These are phyloP conservation scores for Pyrus communis DNA, from an alignment of 306 rosid genomes.

Conservation along the genomic window DNA sequence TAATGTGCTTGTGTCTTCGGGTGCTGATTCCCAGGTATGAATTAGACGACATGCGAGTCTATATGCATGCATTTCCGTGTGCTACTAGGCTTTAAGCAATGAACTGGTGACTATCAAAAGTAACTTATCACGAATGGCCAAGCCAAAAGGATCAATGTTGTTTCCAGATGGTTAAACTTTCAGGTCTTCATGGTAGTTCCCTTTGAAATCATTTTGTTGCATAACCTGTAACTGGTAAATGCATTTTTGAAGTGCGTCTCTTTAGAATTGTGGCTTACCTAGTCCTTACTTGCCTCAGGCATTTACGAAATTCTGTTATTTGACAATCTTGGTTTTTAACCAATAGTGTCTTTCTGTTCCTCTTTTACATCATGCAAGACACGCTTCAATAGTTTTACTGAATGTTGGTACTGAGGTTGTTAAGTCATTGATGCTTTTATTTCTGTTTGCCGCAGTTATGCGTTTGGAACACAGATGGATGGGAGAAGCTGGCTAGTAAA, in stretches of 20 bases:
- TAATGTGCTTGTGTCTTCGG: constrained; percentile 96
- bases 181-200: neutral
- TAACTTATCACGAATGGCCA: neutral
- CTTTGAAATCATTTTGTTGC: neutral
- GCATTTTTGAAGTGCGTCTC: neutral
- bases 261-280: neutral
- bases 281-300: neutral
- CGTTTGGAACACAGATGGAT: constrained; percentile 93
- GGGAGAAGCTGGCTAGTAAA: constrained; percentile 83
- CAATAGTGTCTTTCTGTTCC: neutral
- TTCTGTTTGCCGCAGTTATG: constrained; percentile 59
- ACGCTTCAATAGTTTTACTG: neutral
- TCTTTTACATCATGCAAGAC: neutral
- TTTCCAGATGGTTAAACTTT: neutral
- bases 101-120: neutral
- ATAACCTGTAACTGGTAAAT: neutral
- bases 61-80: neutral
- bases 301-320: neutral
- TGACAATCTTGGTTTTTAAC: neutral
- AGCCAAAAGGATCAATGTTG: neutral
- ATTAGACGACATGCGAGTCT: constrained; percentile 1
- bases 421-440: neutral
- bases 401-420: neutral
- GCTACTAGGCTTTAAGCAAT: neutral
- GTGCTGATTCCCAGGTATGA: constrained; percentile 98